Percentiles rank a stretch among this genome's conserved stretches.
Evolutionary conservation across 2,329 filamentous ascomycete genomes (phyloP).

Genomic region (Aquanectria penicillioides): DNA sequence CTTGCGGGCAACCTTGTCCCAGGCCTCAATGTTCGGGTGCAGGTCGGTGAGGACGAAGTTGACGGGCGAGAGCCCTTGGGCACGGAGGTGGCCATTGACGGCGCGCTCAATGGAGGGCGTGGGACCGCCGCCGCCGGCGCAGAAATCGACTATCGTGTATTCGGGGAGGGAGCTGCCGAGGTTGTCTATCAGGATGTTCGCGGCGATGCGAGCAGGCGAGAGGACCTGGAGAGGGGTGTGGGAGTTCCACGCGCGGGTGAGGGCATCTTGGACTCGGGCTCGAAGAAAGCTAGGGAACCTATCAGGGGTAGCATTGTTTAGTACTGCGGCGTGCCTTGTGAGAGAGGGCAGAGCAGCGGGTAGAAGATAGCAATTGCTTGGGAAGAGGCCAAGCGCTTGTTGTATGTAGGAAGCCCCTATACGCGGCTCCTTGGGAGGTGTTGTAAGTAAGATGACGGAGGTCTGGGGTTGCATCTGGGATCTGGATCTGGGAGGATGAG

Average conservation of each 20-base stretch:
- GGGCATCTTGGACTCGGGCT: constrained; percentile 70
- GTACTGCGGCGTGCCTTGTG: too few species aligned
- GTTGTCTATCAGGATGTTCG: constrained; percentile 62
- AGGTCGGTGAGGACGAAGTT: constrained; percentile 74
- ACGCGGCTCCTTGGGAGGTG: too few species aligned
- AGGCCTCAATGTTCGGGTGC: constrained; percentile 70
- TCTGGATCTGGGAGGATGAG: background rate
- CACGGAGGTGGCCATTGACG: constrained; percentile 60
- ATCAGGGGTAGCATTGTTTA: background rate
- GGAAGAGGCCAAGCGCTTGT: too few species aligned
- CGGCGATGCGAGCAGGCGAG: constrained; percentile 70
- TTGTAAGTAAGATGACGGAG: background rate
- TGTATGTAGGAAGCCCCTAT: background rate
- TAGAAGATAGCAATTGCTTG: too few species aligned
- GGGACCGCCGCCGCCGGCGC: constrained; percentile 77
- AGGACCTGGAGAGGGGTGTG: constrained; percentile 66
- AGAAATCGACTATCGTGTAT: constrained; percentile 79
- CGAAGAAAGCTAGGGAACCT: constrained; percentile 76
- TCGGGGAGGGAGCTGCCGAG: constrained; percentile 58
- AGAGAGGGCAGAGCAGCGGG: too few species aligned
- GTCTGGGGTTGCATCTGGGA: background rate
- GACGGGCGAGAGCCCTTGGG: constrained; percentile 46
- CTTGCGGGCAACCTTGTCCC: constrained; percentile 62
- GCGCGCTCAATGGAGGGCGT: constrained; percentile 71
- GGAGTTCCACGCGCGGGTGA: constrained; percentile 72